Conservation (phyloP, 2,329 filamentous ascomycete genomes). For the Scleromitrula shiraiana region DNA sequence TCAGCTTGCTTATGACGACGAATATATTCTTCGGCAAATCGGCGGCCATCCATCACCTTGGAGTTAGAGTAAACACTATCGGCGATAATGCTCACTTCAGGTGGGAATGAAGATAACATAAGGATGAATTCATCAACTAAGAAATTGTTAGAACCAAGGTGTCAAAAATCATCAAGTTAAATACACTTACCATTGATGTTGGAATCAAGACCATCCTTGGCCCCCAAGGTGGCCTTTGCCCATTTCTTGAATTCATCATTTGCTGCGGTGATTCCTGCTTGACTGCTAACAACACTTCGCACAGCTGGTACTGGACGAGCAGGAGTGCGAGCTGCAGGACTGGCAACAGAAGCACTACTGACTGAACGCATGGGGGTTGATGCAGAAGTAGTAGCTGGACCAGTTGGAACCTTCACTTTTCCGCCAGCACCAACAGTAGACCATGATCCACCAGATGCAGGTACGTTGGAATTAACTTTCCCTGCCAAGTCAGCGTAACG, state of each 20-base stretch:
- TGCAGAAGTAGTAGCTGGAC: conserved; percentile 43
- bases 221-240: conserved; percentile 67
- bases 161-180: not conserved
- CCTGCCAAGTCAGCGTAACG: conserved; percentile 91
- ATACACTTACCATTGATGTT: conserved; percentile 53
- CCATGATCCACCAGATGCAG: conserved; percentile 61
- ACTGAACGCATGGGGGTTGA: conserved; percentile 34
- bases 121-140: conserved; percentile 64
- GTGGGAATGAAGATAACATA: conserved; percentile 65
- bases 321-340: conserved; percentile 26
- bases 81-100: conserved; percentile 73
- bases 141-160: conserved; percentile 29
- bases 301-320: conserved; percentile 46
- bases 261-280: conserved; percentile 38
- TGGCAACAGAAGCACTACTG: conserved; percentile 21
- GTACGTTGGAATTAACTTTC: conserved; percentile 48
- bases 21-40: conserved; percentile 91
- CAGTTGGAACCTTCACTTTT: conserved; percentile 72
- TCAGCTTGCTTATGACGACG: conserved; percentile 89
- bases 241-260: conserved; percentile 93
- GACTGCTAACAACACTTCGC: conserved; percentile 36
- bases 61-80: conserved; percentile 85
- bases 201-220: conserved; percentile 56
- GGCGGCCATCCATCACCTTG: conserved; percentile 81
- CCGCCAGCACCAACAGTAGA: conserved; percentile 91